Conservation (phyloP, 129 eudicot species). For the Lactuca sativa region DNA sequence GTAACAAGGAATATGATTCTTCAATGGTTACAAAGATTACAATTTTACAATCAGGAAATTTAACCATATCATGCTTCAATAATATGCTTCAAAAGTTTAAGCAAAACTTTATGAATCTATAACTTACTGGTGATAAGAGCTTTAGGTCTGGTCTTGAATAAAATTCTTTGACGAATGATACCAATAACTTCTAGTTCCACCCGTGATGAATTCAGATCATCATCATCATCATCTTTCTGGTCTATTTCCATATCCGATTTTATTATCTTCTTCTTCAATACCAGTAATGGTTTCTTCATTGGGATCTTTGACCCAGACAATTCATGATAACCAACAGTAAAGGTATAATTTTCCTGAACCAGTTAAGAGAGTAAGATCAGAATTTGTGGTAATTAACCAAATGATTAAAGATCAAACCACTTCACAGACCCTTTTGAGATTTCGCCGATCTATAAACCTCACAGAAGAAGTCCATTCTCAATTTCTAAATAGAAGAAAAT, state of each 20-base stretch:
- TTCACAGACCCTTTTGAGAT: background rate
- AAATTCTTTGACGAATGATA: conserved; percentile 71
- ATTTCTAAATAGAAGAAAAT: background rate
- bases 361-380: conserved; percentile 10
- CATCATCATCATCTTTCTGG: conserved; percentile 27
- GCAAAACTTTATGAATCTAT: background rate
- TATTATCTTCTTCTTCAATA: conserved; percentile 62
- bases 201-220: conserved; percentile 27
- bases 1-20: conserved; percentile 28
- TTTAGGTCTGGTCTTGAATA: conserved; percentile 92
- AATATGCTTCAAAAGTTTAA: conserved; percentile 2
- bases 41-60: background rate
- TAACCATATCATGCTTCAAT: background rate
- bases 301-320: conserved; percentile 84
- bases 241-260: conserved; percentile 30
- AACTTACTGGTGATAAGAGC: conserved; percentile 79
- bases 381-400: background rate
- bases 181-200: conserved; percentile 85
- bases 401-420: background rate
- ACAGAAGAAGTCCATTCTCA: background rate
- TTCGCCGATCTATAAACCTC: too few species aligned
- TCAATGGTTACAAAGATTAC: conserved; percentile 14
- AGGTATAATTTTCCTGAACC: conserved; percentile 76
- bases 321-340: conserved; percentile 94
- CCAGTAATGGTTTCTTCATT: conserved; percentile 85